Evolutionary conservation across 2,329 filamentous ascomycete species (phyloP), one percentile per base, ranked within the genome.

Genomic region (Alternaria postmessia): DNA sequence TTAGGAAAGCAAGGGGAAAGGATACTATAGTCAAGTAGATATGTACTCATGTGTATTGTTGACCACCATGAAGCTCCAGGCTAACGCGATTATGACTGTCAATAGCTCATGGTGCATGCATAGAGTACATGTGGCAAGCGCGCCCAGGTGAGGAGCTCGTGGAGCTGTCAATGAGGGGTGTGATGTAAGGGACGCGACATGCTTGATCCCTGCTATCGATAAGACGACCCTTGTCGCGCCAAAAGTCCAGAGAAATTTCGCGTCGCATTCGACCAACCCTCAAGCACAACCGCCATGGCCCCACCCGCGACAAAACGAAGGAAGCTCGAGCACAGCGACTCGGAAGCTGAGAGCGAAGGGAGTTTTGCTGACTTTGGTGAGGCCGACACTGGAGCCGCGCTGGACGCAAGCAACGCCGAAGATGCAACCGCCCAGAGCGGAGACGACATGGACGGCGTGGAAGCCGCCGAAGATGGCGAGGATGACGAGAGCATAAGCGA

Each of bases 291-390:
- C 51, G 72, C 51, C 52, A 79, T 79, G 77, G 71, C 72, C 54
- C 68, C 71, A 39, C 77, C 75, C 52, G 75, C 76, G 39, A 75
- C 77, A 5, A 84, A 85, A 68, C 75, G 82, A 68, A 81, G 83
- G 68, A 84, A 83, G 69, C 70, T 84, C 34, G 81, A 79, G 63
- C 77, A 80, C 62, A 72, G 69, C 54, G 74, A 63, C 59, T 70
- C 65, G 44, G 73, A 75, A 58, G 70, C 56, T 26, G 60, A 69
- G 12, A 74, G 70, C 22, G 70, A 74, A 54, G 63, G 61, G 0
- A 70, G 68, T 58, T 70, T 75, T 58, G 66, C 66, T 7, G 66
- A 67, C 16, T 67, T 67, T n/a, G 68, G 68, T 44, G 62, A 68
- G 20, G 18, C 46, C 9, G 63, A 69, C 28, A 65, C 54, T 51